These are phyloP conservation scores for Pyrus communis DNA, from an alignment of 306 rosid genomes.

Conservation along the genomic window DNA sequence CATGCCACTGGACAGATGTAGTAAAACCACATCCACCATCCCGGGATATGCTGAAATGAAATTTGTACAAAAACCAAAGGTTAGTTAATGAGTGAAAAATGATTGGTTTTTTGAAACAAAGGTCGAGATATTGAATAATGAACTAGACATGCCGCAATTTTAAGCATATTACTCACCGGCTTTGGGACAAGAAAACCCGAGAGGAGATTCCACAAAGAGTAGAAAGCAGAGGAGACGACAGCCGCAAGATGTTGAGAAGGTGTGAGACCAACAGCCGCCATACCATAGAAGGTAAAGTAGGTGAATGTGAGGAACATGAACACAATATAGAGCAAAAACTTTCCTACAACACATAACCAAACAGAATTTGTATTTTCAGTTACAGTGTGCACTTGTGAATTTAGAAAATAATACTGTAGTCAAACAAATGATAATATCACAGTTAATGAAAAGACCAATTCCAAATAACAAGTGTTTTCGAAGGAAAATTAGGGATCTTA, in stretches of 20 bases:
- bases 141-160: background rate
- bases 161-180: constrained; percentile 42
- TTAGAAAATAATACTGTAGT: too few species aligned
- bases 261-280: constrained; percentile 91
- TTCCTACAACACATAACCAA: constrained; percentile 39
- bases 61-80: background rate
- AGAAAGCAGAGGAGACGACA: constrained; percentile 84
- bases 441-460: too few species aligned
- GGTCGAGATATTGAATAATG: background rate
- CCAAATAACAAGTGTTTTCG: too few species aligned
- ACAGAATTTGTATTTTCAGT: too few species aligned
- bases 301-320: constrained; percentile 95
- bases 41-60: constrained; percentile 55
- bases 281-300: constrained; percentile 90
- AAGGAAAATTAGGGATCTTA: constrained; percentile 20
- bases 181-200: constrained; percentile 89
- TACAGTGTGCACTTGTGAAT: too few species aligned
- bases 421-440: too few species aligned
- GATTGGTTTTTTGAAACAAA: background rate
- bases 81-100: too few species aligned
- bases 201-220: constrained; percentile 92
- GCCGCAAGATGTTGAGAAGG: constrained; percentile 76
- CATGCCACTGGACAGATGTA: constrained; percentile 82
- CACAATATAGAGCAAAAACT: constrained; percentile 61
- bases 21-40: constrained; percentile 94